Evolutionary conservation across 2,329 filamentous ascomycete species (phyloP).

Genomic region (Podosphaera aphanis): DNA sequence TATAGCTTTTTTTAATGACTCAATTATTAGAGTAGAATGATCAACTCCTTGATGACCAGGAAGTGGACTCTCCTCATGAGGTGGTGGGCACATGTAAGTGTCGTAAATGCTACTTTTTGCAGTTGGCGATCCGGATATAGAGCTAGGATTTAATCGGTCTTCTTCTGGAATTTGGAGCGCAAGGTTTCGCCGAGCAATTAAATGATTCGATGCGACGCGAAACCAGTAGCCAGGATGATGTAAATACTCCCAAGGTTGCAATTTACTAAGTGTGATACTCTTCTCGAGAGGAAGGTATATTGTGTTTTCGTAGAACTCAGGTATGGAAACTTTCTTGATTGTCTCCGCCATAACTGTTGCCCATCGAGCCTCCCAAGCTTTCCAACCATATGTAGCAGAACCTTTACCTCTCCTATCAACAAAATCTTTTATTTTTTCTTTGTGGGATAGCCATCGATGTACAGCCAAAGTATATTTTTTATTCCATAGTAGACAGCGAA

Average conservation of each 20-base stretch:
- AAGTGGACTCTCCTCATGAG: conserved; percentile 34
- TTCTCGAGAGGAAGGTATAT: conserved; percentile 36
- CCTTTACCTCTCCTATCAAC: conserved; percentile 67
- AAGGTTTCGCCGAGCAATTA: conserved; percentile 26
- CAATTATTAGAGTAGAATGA: conserved; percentile 30
- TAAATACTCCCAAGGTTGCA: conserved; percentile 38
- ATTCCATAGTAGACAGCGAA: conserved; percentile 65
- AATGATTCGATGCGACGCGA: conserved; percentile 33
- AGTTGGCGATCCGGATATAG: conserved; percentile 22
- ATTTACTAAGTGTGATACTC: conserved; percentile 26
- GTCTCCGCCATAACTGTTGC: conserved; percentile 36
- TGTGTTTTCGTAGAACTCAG: conserved; percentile 22
- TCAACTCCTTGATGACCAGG: conserved; percentile 24
- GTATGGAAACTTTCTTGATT: conserved; percentile 29
- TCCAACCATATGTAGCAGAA: conserved; percentile 75
- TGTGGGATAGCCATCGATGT: conserved; percentile 58
- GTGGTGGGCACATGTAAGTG: conserved; percentile 41
- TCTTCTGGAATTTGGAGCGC: conserved; percentile 35
- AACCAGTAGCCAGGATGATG: conserved; percentile 49
- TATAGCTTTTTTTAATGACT: conserved; percentile 26
- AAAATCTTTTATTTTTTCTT: conserved; percentile 48
- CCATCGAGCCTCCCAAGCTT: conserved; percentile 73
- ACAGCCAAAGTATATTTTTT: conserved; percentile 59
- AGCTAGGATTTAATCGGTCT: conserved; percentile 27
- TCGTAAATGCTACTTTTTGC: conserved; percentile 35